Evolutionary conservation across 2,329 filamentous ascomycete genomes (phyloP), one percentile per base, ranked within the genome.

Genomic region (Epichloe festucae): DNA sequence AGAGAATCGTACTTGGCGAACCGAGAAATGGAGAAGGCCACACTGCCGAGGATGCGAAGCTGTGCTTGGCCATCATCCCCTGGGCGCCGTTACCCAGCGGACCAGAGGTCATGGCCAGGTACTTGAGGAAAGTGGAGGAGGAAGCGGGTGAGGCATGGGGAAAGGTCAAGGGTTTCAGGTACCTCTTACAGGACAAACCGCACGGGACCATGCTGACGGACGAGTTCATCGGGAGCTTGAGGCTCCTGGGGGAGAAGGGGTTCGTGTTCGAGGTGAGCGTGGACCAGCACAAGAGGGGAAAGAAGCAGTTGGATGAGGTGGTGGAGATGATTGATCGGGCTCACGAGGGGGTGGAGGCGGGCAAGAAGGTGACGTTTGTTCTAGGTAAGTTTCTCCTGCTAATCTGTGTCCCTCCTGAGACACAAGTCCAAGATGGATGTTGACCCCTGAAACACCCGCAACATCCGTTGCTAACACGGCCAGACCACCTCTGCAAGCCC

Each of bases 401-500:
- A 31, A 31, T 31, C 31, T 10, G 31, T 10, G 1, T 31, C 31
- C 10, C 31, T 31, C 31, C 8, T 11, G 31, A 11, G 3, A 11
- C 10, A 31, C 31, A 31, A 31, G 31, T 31, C 31, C 31, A 11
- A 31, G 31, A 31, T 31, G 31, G 31, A 11, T 31, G 31, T 31
- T 31, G 0, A 1, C 10, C 27, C 27, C 31, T 10, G 31, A 11
- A 31, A 31, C 31, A 11, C 31, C 10, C 8, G 31, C 31, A 10
- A 31, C 31, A 31, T 31, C 10, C 31, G 8, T 31, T 36, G 14
- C 36, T 19, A 7, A 41, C 39, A 5, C 39, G 14, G 11, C 17
- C 14, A 90, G 87, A 95, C 67, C 89, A 96, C 68, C 77, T 95
- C 58, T 90, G 88, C 76, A 95, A 95, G 69, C 89, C 89, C 1